These are phyloP conservation scores for Bisporella sp. DNA, from an alignment of 2,329 filamentous ascomycete genomes.

Conservation along the genomic window DNA sequence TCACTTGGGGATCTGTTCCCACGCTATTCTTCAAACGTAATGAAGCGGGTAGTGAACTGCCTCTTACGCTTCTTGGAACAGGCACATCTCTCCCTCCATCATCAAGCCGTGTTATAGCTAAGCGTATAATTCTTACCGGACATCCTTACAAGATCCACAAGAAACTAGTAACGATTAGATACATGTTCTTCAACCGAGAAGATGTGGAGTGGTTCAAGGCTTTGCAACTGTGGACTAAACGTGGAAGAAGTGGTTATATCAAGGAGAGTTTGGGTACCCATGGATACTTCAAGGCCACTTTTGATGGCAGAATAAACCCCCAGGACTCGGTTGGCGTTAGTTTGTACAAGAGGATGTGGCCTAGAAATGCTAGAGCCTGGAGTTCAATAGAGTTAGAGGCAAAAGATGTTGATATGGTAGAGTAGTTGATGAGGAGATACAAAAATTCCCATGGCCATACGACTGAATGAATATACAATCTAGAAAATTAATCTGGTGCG, in stretches of 20 bases:
- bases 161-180: constrained; percentile 90
- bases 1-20: constrained; percentile 90
- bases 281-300: constrained; percentile 99
- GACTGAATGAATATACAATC: too few species aligned
- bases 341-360: constrained; percentile 80
- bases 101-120: constrained; percentile 77
- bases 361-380: constrained; percentile 51
- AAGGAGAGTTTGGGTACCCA: constrained; percentile 94
- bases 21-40: constrained; percentile 76
- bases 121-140: constrained; percentile 87
- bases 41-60: constrained; percentile 36
- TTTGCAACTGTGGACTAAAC: constrained; percentile 85
- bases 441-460: too few species aligned
- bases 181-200: constrained; percentile 99
- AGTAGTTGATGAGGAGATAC: too few species aligned
- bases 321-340: constrained; percentile 91
- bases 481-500: too few species aligned
- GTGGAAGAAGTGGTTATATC: constrained; percentile 82
- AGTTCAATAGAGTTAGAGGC: constrained; percentile 12
- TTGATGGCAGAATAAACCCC: constrained; percentile 92
- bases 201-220: constrained; percentile 98
- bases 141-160: constrained; percentile 99
- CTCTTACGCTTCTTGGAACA: constrained; percentile 71
- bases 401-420: constrained; percentile 13
- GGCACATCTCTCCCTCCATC: constrained; percentile 78